Conservation (phyloP, 495 filamentous ascomycete genomes). For the Lasiosphaeria miniovina region DNA sequence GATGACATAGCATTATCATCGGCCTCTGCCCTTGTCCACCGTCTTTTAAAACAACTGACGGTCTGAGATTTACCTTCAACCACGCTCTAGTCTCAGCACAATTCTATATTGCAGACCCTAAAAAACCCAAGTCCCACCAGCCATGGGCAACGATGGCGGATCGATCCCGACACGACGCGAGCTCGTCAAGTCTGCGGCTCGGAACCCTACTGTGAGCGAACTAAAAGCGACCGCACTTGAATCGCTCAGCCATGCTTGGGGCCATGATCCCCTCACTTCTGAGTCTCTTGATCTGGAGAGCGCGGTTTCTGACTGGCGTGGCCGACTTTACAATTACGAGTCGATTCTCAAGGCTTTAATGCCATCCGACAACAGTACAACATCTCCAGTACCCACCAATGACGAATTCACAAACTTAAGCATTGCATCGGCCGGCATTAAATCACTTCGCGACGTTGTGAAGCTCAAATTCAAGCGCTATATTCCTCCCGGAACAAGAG, state of each 20-base stretch:
- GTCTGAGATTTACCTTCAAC: no score
- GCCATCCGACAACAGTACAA: constrained; percentile 34
- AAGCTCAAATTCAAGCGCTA: constrained; percentile 75
- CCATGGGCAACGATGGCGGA: constrained; percentile 94
- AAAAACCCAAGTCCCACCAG: constrained; percentile 2
- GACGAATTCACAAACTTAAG: constrained; percentile 49
- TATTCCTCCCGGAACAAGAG: constrained; percentile 40
- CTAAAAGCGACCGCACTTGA: constrained; percentile 84
- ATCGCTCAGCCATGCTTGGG: constrained; percentile 80
- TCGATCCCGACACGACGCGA: constrained; percentile 90
- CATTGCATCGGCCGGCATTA: constrained; percentile 68
- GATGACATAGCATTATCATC: no score
- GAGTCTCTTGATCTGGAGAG: constrained; percentile 63
- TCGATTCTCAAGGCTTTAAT: constrained; percentile 79
- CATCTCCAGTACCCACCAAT: constrained; percentile 13
- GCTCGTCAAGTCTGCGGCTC: constrained; percentile 85
- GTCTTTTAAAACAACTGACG: no score
- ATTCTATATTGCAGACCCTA: no score
- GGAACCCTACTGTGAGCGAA: constrained; percentile 77
- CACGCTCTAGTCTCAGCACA: not conserved
- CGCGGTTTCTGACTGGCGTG: constrained; percentile 79
- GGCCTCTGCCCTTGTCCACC: no score
- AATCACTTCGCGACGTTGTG: constrained; percentile 80
- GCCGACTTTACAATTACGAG: constrained; percentile 94
- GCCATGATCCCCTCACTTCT: constrained; percentile 78